Base-by-base conservation (phyloP, 176 grass and related monocot species). In the Themeda triandra region DNA sequence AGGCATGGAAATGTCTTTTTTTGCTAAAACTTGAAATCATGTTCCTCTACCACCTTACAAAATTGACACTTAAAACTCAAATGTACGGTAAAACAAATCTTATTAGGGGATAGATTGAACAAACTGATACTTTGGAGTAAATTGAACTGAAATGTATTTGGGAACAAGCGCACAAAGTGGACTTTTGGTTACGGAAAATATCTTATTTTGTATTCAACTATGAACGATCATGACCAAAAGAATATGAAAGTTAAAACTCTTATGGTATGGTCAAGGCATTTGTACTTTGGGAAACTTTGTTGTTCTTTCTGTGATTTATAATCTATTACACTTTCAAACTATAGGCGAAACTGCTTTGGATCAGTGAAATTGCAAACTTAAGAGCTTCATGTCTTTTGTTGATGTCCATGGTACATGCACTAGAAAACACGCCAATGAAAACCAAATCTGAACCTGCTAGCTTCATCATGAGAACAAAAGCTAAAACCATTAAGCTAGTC, bases 401-500 rank as follows among this genome's bases (percentile, higher is more conserved):
- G 19, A 31, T 24, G 25, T 45, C 19, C 63, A 63, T 15, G 24
- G 10, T 24, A 48, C 29, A 59, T 68, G 10, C 25, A 69, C n/a
- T 80, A 14, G 37, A 44, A 59, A 46, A 44, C 1, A 64, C 24
- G 39, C 13, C 13, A 39, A 69, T 41, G 24, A 25, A 68, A 81
- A 41, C 24, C 31, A 69, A 80, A 74, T 68, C 41, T 74, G 69
- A 33, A 79, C 41, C 6, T 18, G 73, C 69, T 36, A 85, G 13
- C 45, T 45, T 45, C 18, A 23, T 13, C 19, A 24, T 23, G 2
- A 13, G 24, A 51, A 23, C 10, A 39, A 46, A 59, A 42, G 14
- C 6, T 66, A 36, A 59, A 66, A 36, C 21, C 69, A 70, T 2
- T 78, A 39, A 32, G 17, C 23, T 2, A 40, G 8, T 13, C 11